Evolutionary conservation across 257 asterid genomes (phyloP), one percentile per base, ranked within the genome.

Genomic region (Scutellaria minor): DNA sequence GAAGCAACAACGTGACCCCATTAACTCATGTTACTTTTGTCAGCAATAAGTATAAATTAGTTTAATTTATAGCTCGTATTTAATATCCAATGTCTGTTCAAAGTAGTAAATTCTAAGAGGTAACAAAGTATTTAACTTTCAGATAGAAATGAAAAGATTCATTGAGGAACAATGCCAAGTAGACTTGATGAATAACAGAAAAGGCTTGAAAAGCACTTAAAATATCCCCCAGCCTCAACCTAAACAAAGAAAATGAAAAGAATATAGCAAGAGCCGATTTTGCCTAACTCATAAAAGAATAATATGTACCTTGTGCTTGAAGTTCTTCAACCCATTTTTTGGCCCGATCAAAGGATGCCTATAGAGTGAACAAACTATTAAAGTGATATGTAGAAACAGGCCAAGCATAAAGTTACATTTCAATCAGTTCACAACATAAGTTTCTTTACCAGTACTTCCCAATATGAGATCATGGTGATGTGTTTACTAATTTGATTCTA

Each of bases 291-390:
- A 15, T 31, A 5, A 58, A 58, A 70, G 31, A 56, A 57, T 55
- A 6, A 5, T 44, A 73, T 20, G 37, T 82, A 89, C 96, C 96
- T 83, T 90, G 96, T 55, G 92, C 88, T 68, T 84, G 90, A 78
- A 90, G 96, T 88, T 90, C 96, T 74, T 86, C 87, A 71, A 85
- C 95, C 95, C 96, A 90, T 76, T 90, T 90, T 73, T 90, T 88
- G 41, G 96, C 96, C 52, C 96, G 86, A 5, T 84, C 96, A 78
- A 90, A 88, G 61, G 96, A 90, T 42, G 86, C 89, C 96, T 90
- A 66, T 81, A 76, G 22, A 66, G 47, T 4, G n/a, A 65, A 73
- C 24, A 72, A 70, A 42, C 20, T 0, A 22, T 57, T 53, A 63
- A 42, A 42, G 75, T 3, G 62, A 75, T 46, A 52, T 37, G 24